Evolutionary conservation across 441 rosid genomes (phyloP), one percentile per base, ranked within the genome.

Genomic region (Eutrema salsugineum): DNA sequence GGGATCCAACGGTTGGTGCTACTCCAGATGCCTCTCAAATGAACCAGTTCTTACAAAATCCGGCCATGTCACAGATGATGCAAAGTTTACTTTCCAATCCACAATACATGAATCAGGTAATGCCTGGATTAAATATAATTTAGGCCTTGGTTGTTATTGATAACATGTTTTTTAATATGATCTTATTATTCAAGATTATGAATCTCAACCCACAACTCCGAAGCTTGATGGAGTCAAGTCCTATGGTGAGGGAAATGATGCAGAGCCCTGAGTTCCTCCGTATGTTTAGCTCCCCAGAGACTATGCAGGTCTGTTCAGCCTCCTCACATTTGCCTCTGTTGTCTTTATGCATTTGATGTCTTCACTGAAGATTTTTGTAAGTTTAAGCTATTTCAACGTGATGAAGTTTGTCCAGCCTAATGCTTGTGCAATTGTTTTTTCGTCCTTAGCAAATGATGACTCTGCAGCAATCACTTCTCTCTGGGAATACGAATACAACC

Each of bases 171-270:
- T 7, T 35, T 36, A 65, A 43, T 27, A 40, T 43, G 49, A 11
- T 65, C 65, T 36, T 32, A 63, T 49, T 48, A 40, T 66, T 73
- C 47, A 68, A 87, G 90, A 82, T 87, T 17, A 68, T 83, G 69
- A 83, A 61, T 63, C 75, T 83, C 66, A 83, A 83, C 61, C 91
- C 91, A 39, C 93, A 86, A 76, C 82, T 86, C 53, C 85, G 81
- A 22, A 78, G 77, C 66, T 72, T 85, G 81, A 65, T 80, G 60
- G 87, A 83, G 77, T 66, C 77, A 76, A 85, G 79, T 79, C 87
- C 87, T 71, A 87, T 79, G 74, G 14, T 79, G 82, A 86, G 87
- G 63, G 90, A 83, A 71, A 86, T 86, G 87, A 75, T 83, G 87
- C 89, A 82, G 79, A 86, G 82, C 61, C 87, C 86, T 10, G 89